Percentiles rank a stretch among this genome's conserved stretches.
These are phyloP conservation scores for Camelina hispida DNA, from an alignment of 345 rosid species.

Conservation along the genomic window DNA sequence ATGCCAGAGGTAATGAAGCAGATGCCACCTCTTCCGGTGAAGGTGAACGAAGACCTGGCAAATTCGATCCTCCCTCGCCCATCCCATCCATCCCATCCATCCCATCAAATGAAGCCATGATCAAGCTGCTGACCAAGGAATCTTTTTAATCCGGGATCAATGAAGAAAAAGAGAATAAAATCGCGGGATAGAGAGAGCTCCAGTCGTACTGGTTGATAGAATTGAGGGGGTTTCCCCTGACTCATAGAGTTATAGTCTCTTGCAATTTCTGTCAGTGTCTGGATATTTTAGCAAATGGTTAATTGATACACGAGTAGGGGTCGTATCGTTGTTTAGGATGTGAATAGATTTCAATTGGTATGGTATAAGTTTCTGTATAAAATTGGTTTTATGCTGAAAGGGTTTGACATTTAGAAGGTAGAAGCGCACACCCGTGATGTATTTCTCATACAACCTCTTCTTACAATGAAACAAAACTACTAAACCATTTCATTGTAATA, in stretches of 20 bases:
- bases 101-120: slow-evolving; percentile 63
- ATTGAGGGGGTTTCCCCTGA: slow-evolving; percentile 27
- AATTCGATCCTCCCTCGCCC: slow-evolving; percentile 62
- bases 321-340: slow-evolving; percentile 43
- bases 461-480: slow-evolving; percentile 26
- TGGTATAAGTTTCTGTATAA: slow-evolving; percentile 43
- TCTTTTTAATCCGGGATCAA: slow-evolving; percentile 32
- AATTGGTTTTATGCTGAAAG: slow-evolving; percentile 37
- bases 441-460: slow-evolving; percentile 1
- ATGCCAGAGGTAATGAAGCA: slow-evolving; percentile 86
- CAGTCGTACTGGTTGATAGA: slow-evolving; percentile 38
- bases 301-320: slow-evolving; percentile 37
- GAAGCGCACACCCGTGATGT: slow-evolving; percentile 12
- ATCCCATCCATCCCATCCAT: slow-evolving; percentile 46
- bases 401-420: slow-evolving; percentile 34
- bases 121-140: slow-evolving; percentile 33
- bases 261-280: slow-evolving; percentile 11
- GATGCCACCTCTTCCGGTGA: slow-evolving; percentile 87
- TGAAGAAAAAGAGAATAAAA: slow-evolving; percentile 35
- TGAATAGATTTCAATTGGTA: slow-evolving; percentile 49
- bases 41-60: slow-evolving; percentile 77
- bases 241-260: slow-evolving; percentile 39
- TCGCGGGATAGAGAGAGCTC: slow-evolving; percentile 28
- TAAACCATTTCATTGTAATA: slow-evolving; percentile 20
- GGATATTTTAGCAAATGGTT: slow-evolving; percentile 42